phyloP scores from a whole-genome alignment of 768 basidiomycete species.

The Lentinula lateritia region DNA sequence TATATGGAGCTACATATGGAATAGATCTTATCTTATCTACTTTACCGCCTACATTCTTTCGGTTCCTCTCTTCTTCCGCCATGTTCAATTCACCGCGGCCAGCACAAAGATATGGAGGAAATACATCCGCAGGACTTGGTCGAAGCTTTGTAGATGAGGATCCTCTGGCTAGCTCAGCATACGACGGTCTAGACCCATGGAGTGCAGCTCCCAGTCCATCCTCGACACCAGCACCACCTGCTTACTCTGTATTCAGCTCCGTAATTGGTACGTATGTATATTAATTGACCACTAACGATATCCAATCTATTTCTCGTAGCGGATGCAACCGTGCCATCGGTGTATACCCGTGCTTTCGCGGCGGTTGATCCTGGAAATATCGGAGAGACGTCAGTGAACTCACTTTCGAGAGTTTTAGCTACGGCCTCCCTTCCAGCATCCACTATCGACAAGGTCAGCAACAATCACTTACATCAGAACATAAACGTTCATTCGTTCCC shows the following conservation, averaged over 20 bases:
- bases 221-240: conserved; percentile 51
- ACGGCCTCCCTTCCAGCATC: conserved; percentile 78
- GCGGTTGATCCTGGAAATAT: conserved; percentile 64
- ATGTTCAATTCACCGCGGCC: conserved; percentile 88
- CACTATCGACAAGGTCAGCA: conserved; percentile 71
- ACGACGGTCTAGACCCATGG: conserved; percentile 80
- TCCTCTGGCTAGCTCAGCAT: conserved; percentile 66
- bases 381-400: conserved; percentile 79
- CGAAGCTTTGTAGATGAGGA: conserved; percentile 75
- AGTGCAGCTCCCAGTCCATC: conserved; percentile 69
- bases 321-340: conserved; percentile 73
- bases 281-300: not conserved
- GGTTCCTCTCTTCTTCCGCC: not conserved
- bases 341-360: conserved; percentile 71
- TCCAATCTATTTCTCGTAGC: conserved; percentile 32
- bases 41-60: no score
- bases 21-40: no score
- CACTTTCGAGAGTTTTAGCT: conserved; percentile 72
- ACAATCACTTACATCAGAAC: not conserved
- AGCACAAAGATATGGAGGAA: conserved; percentile 58
- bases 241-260: conserved; percentile 50
- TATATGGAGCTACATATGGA: no score
- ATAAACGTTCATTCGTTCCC: not conserved
- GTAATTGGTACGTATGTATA: conserved; percentile 54
- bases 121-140: conserved; percentile 51